Evolutionary conservation across 306 rosid genomes (phyloP), one percentile per base, ranked within the genome.

Genomic region (Castanea sativa): DNA sequence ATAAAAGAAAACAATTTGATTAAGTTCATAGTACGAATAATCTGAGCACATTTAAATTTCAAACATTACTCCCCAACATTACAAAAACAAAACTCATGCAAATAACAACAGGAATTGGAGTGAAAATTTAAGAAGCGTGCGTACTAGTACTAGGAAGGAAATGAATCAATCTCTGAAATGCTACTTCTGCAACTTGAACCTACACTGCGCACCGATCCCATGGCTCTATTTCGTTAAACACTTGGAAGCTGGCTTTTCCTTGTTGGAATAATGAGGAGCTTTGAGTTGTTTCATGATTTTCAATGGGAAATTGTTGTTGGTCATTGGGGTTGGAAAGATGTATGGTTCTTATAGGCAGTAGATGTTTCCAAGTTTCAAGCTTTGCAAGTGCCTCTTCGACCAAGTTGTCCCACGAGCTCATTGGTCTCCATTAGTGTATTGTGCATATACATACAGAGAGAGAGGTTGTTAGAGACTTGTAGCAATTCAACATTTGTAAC

Each of bases 341-440:
- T 80, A 92, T 92, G 86, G 97, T 97, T 80, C 97, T 61, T 55
- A 94, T 86, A 79, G 98, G 91, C 38, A 97, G 93, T 49, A 91
- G 91, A 41, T 92, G 91, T 19, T 84, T 93, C 41, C 83, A 85
- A 51, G 88, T 79, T 3, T 86, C 82, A 27, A 94, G 97, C 59
- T 80, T 76, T 0, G 78, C 67, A 23, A 94, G 89, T 49, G 93
- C 87, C n/a, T 83, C 88, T 71, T 76, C 81, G 7, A 91, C 93
- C 94, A 91, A 91, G 4, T n/a, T 25, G 79, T 91, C 91, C 98
- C 98, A 94, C 5, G 56, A 78, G 79, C 45, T 84, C 81, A 81
- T 59, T 35, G 2, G 5, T 32, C 80, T 75, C 90, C 87, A 85
- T 85, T 73, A 11, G 7, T 35, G 5, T 35, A 35, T 35, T 35